These are phyloP conservation scores for Adiantum capillusveneris DNA, from an alignment of 75 land plant species.

Conservation along the genomic window DNA sequence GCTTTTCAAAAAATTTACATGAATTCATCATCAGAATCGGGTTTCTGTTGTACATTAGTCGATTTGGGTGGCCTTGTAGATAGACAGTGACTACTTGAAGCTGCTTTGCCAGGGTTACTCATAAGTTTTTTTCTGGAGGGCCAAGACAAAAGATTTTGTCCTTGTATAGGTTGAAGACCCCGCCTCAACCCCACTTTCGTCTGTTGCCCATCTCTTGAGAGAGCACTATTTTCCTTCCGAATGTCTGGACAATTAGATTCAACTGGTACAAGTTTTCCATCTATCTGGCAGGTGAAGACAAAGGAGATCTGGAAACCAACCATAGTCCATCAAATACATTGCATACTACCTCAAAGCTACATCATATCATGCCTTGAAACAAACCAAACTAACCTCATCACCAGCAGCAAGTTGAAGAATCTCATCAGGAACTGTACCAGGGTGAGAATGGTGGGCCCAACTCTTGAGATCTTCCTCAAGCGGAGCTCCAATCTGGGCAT, in stretches of 20 bases:
- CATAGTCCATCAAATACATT: neutral
- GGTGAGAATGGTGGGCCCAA: slow-evolving; percentile 83
- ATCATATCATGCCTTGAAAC: neutral
- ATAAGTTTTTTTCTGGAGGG: too few species aligned
- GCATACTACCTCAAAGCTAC: neutral
- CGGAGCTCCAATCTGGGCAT: slow-evolving; percentile 55
- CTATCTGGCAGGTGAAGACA: slow-evolving; percentile 35
- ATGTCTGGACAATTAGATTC: neutral
- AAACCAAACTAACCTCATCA: slow-evolving; percentile 53
- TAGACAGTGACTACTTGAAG: too few species aligned
- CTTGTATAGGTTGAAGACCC: too few species aligned
- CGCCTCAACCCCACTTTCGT: too few species aligned
- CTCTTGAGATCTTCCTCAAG: slow-evolving; percentile 75
- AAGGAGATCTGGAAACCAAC: slow-evolving; percentile 14
- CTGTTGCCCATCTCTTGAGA: too few species aligned
- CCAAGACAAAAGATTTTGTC: too few species aligned
- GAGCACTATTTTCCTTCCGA: too few species aligned
- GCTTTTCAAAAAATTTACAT: too few species aligned
- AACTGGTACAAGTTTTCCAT: slow-evolving; percentile 26
- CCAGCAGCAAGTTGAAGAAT: slow-evolving; percentile 82
- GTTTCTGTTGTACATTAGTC: too few species aligned
- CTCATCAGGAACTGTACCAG: slow-evolving; percentile 75
- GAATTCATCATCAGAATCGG: too few species aligned
- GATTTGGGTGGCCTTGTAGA: too few species aligned
- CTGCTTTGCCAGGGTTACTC: too few species aligned